Conservation (phyloP, 768 basidiomycete genomes). For the Psilocybe cyanescens region DNA sequence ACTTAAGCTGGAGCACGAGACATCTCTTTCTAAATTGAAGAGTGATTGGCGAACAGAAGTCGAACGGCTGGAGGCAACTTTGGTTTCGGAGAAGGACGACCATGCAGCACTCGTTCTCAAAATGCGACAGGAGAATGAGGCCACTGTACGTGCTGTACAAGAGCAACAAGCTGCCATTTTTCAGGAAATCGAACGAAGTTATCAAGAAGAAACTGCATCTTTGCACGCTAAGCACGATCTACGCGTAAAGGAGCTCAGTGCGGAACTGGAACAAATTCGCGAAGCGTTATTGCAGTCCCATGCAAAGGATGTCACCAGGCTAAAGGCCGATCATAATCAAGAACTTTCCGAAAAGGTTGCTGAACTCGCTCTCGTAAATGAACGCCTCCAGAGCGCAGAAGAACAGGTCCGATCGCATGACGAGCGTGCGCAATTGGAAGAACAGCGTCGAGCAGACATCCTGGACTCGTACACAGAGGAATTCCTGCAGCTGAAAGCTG, state of each 20-base stretch:
- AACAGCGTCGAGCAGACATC: conserved; percentile 5
- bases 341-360: conserved; percentile 45
- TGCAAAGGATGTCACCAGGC: conserved; percentile 36
- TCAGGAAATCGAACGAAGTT: conserved; percentile 55
- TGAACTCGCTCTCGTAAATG: conserved; percentile 39
- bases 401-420: conserved; percentile 31
- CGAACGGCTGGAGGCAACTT: conserved; percentile 47
- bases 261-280: conserved; percentile 31
- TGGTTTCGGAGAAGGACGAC: conserved; percentile 50
- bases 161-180: conserved; percentile 61
- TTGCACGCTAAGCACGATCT: conserved; percentile 52
- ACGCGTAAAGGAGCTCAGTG: conserved; percentile 34
- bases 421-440: conserved; percentile 8
- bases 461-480: conserved; percentile 17
- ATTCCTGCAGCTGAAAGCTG: conserved; percentile 31
- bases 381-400: conserved; percentile 38
- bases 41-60: conserved; percentile 57
- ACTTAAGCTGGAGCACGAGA: conserved; percentile 63
- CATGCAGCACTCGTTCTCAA: conserved; percentile 31
- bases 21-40: conserved; percentile 51
- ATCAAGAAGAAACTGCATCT: conserved; percentile 56
- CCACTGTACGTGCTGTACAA: conserved; percentile 47
- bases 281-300: conserved; percentile 42
- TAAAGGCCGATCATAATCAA: conserved; percentile 52
- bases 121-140: conserved; percentile 53